Conservation (phyloP, 2,329 filamentous ascomycete species). For the Juglanconis oblonga region DNA sequence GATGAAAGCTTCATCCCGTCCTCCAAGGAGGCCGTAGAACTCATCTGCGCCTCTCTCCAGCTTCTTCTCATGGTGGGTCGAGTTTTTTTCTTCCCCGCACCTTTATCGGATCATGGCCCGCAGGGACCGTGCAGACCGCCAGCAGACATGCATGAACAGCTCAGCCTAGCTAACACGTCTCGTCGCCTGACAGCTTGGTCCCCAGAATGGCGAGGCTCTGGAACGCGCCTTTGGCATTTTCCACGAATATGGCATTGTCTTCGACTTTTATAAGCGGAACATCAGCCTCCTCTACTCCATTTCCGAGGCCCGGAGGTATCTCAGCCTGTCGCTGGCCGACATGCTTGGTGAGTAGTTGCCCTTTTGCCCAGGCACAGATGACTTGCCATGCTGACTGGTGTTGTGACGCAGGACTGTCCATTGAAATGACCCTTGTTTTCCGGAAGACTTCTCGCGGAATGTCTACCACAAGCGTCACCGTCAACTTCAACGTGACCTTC, state of each 20-base stretch:
- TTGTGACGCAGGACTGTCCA: conserved; percentile 7
- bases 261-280: conserved; percentile 19
- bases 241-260: conserved; percentile 18
- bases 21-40: conserved; percentile 19
- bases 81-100: neutral
- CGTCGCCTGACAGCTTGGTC: conserved; percentile 10
- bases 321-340: conserved; percentile 21
- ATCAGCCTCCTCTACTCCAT: conserved; percentile 19
- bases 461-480: conserved; percentile 17
- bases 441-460: conserved; percentile 17
- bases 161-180: neutral
- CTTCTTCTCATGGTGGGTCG: conserved; percentile 17
- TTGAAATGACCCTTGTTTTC: conserved; percentile 17
- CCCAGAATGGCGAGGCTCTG: conserved; percentile 19
- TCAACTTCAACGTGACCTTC: conserved; percentile 19
- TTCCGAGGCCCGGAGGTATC: conserved; percentile 17
- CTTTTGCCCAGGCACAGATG: neutral
- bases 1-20: conserved; percentile 18
- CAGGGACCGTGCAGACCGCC: neutral
- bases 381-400: neutral
- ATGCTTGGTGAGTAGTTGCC: conserved; percentile 9
- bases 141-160: neutral
- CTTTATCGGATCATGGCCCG: neutral
- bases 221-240: conserved; percentile 18
- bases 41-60: conserved; percentile 17